A percentile compares a stretch with the other conserved stretches of the same genome.
phyloP scores from a whole-genome alignment of 768 basidiomycete species.

The Amanita brunnescens region DNA sequence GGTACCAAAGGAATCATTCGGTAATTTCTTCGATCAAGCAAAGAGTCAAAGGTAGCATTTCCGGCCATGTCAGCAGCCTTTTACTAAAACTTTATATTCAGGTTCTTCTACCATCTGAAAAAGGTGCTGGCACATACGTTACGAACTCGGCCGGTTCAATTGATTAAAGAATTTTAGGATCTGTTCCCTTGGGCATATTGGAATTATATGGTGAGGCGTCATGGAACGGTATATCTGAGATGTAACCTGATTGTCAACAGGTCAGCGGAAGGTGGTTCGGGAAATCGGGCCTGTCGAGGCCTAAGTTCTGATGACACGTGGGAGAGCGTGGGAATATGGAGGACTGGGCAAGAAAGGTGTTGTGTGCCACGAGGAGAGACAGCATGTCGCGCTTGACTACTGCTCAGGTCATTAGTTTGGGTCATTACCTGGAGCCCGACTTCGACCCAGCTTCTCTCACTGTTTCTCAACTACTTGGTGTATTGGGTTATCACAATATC shows the following conservation, averaged over 20 bases:
- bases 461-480: conserved; percentile 71
- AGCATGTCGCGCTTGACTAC: conserved; percentile 77
- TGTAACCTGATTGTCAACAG: conserved; percentile 26
- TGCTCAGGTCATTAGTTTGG: conserved; percentile 62
- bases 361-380: neutral
- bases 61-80: neutral
- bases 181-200: conserved; percentile 74
- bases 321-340: conserved; percentile 6
- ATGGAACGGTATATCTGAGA: conserved; percentile 8
- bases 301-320: conserved; percentile 16
- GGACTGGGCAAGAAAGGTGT: neutral
- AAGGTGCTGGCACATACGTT: conserved; percentile 43
- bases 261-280: conserved; percentile 40
- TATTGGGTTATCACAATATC: conserved; percentile 71
- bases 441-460: conserved; percentile 71
- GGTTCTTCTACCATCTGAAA: conserved; percentile 82
- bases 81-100: conserved; percentile 19
- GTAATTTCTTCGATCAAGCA: conserved; percentile 60
- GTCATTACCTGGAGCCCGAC: conserved; percentile 72
- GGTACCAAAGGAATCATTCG: conserved; percentile 82
- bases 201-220: conserved; percentile 52
- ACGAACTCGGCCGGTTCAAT: neutral
- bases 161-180: conserved; percentile 29
- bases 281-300: conserved; percentile 22
- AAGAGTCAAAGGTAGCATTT: conserved; percentile 56